Conservation (phyloP, 2,329 filamentous ascomycete genomes). For the Epichloe baconii region DNA sequence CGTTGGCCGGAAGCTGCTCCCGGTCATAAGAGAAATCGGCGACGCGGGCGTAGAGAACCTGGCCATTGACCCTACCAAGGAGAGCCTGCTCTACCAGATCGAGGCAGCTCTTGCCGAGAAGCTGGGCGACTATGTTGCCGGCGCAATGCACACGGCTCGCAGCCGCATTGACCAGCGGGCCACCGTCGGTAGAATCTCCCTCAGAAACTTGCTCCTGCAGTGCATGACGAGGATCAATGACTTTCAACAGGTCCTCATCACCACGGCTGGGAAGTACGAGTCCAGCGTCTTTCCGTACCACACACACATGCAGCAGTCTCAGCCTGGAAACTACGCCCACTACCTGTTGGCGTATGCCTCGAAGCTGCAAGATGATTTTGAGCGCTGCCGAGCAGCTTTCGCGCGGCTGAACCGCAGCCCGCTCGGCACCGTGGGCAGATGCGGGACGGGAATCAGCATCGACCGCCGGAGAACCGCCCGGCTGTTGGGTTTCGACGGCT, state of each 20-base stretch:
- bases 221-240: conserved; percentile 1
- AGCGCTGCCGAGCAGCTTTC: neutral
- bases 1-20: neutral
- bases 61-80: neutral
- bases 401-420: neutral
- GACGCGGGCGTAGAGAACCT: neutral
- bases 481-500: neutral
- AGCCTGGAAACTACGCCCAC: conserved; percentile 7
- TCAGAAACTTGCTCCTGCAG: conserved; percentile 3
- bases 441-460: neutral
- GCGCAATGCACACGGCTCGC: conserved; percentile 7
- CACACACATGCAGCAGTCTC: conserved; percentile 9
- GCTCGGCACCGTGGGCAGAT: neutral
- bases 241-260: conserved; percentile 2
- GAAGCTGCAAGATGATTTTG: neutral
- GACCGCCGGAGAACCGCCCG: neutral
- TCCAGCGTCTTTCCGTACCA: conserved; percentile 5
- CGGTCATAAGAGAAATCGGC: neutral
- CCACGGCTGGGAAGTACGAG: conserved; percentile 1
- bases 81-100: neutral
- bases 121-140: conserved; percentile 7
- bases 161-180: conserved; percentile 8
- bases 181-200: conserved; percentile 7
- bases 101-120: neutral
- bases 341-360: conserved; percentile 1